Evolutionary conservation across 495 filamentous ascomycete species (phyloP).

Genomic region (Penicillium lagena): DNA sequence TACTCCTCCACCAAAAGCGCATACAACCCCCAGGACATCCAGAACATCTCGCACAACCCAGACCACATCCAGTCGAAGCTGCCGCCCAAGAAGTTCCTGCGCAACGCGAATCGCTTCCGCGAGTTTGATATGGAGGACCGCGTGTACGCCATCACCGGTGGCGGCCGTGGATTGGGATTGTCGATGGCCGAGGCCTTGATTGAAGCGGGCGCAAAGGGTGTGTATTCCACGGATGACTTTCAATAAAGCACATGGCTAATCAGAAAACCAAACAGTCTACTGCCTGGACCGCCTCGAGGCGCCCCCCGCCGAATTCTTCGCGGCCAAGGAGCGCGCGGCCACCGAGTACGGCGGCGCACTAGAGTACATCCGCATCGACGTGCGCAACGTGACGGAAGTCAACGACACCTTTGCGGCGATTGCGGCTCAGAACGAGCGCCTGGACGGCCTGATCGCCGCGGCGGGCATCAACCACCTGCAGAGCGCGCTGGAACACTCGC

Average conservation of each 20-base stretch:
- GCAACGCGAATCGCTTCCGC: constrained; percentile 26
- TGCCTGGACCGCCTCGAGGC: constrained; percentile 51
- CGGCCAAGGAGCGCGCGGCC: constrained; percentile 41
- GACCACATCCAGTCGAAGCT: constrained; percentile 32
- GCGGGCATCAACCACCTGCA: constrained; percentile 75
- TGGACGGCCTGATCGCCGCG: constrained; percentile 78
- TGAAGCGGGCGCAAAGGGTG: constrained; percentile 63
- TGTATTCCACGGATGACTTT: neutral
- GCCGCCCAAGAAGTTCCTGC: constrained; percentile 13
- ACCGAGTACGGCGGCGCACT: constrained; percentile 47
- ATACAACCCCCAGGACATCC: constrained; percentile 12
- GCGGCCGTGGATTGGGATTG: constrained; percentile 57
- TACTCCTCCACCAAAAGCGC: constrained; percentile 11
- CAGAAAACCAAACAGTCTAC: constrained; percentile 40
- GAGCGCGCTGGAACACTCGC: constrained; percentile 60
- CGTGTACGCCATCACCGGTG: constrained; percentile 58
- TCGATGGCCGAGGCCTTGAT: constrained; percentile 63
- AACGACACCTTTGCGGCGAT: constrained; percentile 49
- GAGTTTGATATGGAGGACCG: constrained; percentile 52
- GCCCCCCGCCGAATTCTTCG: constrained; percentile 45
- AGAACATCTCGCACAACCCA: constrained; percentile 10
- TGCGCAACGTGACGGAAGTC: constrained; percentile 50
- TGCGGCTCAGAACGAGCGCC: constrained; percentile 42
- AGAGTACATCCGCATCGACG: constrained; percentile 58
- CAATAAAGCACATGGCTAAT: too few relatives aligned